phyloP scores from a whole-genome alignment of 2,329 filamentous ascomycete species.

The Chrysoporthe austroafricana region DNA sequence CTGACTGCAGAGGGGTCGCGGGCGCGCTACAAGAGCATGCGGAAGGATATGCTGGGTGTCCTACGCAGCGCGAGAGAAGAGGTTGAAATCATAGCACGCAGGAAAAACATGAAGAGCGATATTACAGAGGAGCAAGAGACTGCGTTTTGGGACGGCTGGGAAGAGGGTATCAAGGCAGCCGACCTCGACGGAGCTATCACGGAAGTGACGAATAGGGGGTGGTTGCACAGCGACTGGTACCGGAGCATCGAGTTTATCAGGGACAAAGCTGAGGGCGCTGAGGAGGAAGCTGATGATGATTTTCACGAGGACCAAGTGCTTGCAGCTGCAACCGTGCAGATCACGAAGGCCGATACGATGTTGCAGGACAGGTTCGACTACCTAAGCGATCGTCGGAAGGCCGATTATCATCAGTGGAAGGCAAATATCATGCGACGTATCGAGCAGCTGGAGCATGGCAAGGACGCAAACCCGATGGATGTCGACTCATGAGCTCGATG shows the following conservation, averaged over 20 bases:
- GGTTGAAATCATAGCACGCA: constrained; percentile 38
- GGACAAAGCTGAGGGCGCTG: constrained; percentile 40
- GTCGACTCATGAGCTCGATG: constrained; percentile 25
- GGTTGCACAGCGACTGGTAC: constrained; percentile 69
- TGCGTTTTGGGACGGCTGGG: constrained; percentile 56
- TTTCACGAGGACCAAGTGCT: constrained; percentile 37
- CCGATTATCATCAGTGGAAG: constrained; percentile 69
- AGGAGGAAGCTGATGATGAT: constrained; percentile 36
- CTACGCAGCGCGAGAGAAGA: constrained; percentile 44
- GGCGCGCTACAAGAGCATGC: constrained; percentile 50
- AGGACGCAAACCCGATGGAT: constrained; percentile 25
- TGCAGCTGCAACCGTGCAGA: constrained; percentile 41
- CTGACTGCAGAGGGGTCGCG: constrained; percentile 30
- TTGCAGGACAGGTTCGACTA: constrained; percentile 76
- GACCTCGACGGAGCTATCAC: constrained; percentile 67
- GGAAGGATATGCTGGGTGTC: constrained; percentile 51
- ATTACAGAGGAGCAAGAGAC: constrained; percentile 47
- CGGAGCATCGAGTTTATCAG: constrained; percentile 60
- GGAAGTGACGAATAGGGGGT: constrained; percentile 58
- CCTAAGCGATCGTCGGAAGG: constrained; percentile 64
- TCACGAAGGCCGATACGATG: constrained; percentile 67
- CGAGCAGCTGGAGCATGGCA: constrained; percentile 29
- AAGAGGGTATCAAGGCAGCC: constrained; percentile 45
- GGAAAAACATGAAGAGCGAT: constrained; percentile 46
- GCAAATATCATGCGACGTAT: constrained; percentile 61